Conservation (phyloP, 345 rosid genomes). For the Populus pruinosa region DNA sequence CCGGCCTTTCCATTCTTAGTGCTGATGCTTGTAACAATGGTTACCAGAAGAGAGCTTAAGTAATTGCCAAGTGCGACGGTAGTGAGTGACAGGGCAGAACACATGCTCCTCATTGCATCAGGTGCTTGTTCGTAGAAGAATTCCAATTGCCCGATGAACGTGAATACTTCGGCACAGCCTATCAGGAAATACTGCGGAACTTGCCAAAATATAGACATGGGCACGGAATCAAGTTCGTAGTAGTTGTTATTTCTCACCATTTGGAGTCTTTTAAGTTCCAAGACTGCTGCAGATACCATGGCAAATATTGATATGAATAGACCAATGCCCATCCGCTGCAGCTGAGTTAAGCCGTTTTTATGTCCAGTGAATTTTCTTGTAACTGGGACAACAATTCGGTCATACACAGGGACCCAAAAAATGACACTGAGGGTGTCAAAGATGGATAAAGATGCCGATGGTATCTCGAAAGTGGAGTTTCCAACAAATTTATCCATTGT, state of each 20-base stretch:
- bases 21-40: conserved; percentile 23
- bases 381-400: conserved; percentile 29
- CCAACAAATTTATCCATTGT: conserved; percentile 28
- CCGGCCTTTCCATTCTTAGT: conserved; percentile 32
- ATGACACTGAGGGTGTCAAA: conserved; percentile 40
- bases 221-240: conserved; percentile 18
- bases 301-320: conserved; percentile 38
- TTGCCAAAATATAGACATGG: conserved; percentile 48
- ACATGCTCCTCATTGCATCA: conserved; percentile 51
- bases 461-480: conserved; percentile 23
- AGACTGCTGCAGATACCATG: conserved; percentile 33
- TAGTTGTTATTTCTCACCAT: conserved; percentile 28
- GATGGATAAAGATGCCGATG: conserved; percentile 37
- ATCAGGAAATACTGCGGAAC: conserved; percentile 49
- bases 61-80: conserved; percentile 34
- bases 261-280: conserved; percentile 29
- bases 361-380: conserved; percentile 33
- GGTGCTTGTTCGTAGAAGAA: conserved; percentile 56
- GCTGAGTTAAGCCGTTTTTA: conserved; percentile 30
- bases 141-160: conserved; percentile 44
- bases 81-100: conserved; percentile 38
- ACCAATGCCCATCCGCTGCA: conserved; percentile 44
- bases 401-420: conserved; percentile 43
- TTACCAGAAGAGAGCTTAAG: conserved; percentile 37
- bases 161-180: conserved; percentile 51